phyloP scores from a whole-genome alignment of 1,284 basidiomycete species.

The Papiliotrema flavescens region DNA sequence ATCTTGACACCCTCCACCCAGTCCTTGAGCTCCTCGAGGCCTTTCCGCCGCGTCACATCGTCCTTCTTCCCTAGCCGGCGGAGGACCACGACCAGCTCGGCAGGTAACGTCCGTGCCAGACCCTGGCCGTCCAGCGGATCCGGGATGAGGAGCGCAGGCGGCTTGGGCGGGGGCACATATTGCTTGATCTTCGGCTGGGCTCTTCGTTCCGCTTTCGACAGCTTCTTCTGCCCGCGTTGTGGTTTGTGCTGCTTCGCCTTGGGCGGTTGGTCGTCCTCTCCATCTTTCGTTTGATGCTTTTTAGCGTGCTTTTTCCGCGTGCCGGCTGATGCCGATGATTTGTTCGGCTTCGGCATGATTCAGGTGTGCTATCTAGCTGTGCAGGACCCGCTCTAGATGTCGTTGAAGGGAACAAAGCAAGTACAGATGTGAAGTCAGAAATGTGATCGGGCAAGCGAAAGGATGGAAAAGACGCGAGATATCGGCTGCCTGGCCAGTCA shows the following conservation, averaged over 20 bases:
- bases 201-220: conserved; percentile 45
- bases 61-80: conserved; percentile 88
- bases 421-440: no score
- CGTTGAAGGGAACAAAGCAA: no score
- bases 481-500: no score
- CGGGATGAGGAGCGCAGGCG: conserved; percentile 74
- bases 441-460: no score
- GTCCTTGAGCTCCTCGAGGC: conserved; percentile 75
- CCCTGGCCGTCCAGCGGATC: conserved; percentile 91
- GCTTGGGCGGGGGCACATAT: conserved; percentile 83
- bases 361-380: neutral
- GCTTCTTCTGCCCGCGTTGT: conserved; percentile 39
- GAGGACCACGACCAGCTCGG: conserved; percentile 80
- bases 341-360: conserved; percentile 26
- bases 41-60: conserved; percentile 76
- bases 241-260: conserved; percentile 8
- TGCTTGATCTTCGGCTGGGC: conserved; percentile 59
- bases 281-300: conserved; percentile 30
- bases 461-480: no score
- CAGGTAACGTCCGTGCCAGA: conserved; percentile 67
- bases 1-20: conserved; percentile 57
- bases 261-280: conserved; percentile 10
- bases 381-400: no score
- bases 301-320: conserved; percentile 69
- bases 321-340: conserved; percentile 67